Evolutionary conservation across 257 asterid species (phyloP), one percentile per base, ranked within the genome.

Genomic region (Penstemon davidsonii): DNA sequence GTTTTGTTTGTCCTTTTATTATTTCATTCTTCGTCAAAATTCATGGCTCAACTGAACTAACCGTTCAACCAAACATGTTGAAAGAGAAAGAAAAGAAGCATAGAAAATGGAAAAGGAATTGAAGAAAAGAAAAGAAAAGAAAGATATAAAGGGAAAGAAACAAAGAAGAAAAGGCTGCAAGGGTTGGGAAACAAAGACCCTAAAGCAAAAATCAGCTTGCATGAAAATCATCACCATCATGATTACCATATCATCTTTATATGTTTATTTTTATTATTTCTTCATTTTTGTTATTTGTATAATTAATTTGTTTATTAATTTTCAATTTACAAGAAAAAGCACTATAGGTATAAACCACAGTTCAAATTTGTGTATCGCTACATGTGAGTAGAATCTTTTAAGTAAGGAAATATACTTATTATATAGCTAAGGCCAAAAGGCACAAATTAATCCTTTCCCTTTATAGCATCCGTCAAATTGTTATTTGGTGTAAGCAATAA

Each of bases 181-280:
- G 74, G 77, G 73, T 51, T 80, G 73, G 68, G 66, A 62, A 64
- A 7, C 63, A 55, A 62, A 57, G 74, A 62, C 39, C 46, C 45
- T 62, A 78, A 87, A 78, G 72, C 79, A 72, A 83, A 83, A 65
- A 69, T 70, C 73, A 71, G 56, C 70, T 76, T 80, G 89, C 95
- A 86, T 85, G 72, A 87, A 84, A 87, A 86, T 85, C 90, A 87
- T 77, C 92, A 83, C 84, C 87, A 72, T 63, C 73, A 91, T 91
- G 75, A 91, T 89, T 84, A 82, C 83, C 63, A 68, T 82, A 71
- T 82, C 85, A 73, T 84, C 88, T 86, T 90, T 86, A 73, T 82
- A 71, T 79, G 76, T 71, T 67, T 68, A 52, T 82, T 77, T 72
- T 66, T 69, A 70, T 56, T 62, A 67, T 41, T 77, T 78, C 5